These are phyloP conservation scores for Solanum neorickii DNA, from an alignment of 257 asterid genomes.

Conservation along the genomic window DNA sequence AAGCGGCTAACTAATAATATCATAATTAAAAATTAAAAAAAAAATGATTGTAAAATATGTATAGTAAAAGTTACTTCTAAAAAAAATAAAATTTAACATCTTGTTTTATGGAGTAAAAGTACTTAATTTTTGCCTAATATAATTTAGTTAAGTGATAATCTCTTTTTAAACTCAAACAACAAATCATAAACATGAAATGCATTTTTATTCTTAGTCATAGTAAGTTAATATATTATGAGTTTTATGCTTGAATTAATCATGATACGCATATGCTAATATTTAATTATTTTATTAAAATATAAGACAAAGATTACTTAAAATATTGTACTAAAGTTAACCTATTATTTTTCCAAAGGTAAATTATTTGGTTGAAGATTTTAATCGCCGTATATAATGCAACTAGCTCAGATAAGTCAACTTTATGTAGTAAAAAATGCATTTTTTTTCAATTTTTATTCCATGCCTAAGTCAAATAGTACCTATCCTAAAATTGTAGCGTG, in stretches of 20 bases:
- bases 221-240: not conserved
- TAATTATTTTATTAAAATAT: too few relatives aligned
- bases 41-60: too few relatives aligned
- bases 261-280: not conserved
- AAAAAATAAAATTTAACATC: not conserved
- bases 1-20: not conserved
- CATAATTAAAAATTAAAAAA: too few relatives aligned
- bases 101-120: not conserved
- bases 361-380: too few relatives aligned
- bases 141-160: not conserved
- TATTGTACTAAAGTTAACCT: too few relatives aligned
- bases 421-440: not conserved
- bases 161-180: not conserved
- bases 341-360: too few relatives aligned
- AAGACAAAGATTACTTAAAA: too few relatives aligned
- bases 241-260: not conserved
- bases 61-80: not conserved
- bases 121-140: not conserved
- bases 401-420: not conserved
- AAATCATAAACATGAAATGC: not conserved
- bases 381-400: too few relatives aligned
- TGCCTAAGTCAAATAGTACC: not conserved
- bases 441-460: not conserved
- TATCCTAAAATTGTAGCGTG: not conserved
- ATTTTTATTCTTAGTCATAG: not conserved